Evolutionary conservation across 2,329 filamentous ascomycete species (phyloP).

Genomic region (Fusarium napiforme): DNA sequence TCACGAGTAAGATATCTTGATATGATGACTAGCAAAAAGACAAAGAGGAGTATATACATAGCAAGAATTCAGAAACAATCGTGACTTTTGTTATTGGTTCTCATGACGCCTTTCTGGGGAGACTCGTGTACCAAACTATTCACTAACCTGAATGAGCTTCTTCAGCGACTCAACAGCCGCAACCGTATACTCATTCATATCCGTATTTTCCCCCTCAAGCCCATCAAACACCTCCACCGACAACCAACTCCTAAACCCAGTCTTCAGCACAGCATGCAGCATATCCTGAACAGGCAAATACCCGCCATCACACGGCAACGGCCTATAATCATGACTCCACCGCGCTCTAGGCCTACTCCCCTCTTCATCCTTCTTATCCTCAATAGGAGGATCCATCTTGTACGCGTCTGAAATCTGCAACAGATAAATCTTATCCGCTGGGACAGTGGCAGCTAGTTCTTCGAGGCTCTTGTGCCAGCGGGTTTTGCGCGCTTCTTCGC

Average conservation of each 20-base stretch:
- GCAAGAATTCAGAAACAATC: fast-evolving
- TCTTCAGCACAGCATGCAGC: constrained; percentile 71
- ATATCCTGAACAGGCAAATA: constrained; percentile 76
- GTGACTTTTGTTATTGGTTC: background rate
- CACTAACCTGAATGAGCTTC: background rate
- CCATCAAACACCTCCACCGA: constrained; percentile 76
- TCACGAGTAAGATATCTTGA: constrained; percentile 38
- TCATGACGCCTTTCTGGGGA: fast-evolving
- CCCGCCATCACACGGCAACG: constrained; percentile 75
- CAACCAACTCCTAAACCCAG: constrained; percentile 74
- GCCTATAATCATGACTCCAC: constrained; percentile 79
- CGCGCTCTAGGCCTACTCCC: constrained; percentile 69
- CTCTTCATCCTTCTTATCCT: constrained; percentile 55
- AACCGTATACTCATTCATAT: constrained; percentile 16
- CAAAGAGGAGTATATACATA: fast-evolving
- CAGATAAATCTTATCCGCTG: constrained; percentile 77
- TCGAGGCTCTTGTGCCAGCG: constrained; percentile 65
- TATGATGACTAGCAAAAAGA: background rate
- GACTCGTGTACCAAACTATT: fast-evolving
- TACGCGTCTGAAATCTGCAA: constrained; percentile 83
- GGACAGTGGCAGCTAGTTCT: constrained; percentile 66
- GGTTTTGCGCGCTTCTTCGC: constrained; percentile 57
- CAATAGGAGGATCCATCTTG: constrained; percentile 66
- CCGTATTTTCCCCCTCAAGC: background rate
- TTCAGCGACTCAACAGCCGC: constrained; percentile 22